Conservation (phyloP, 169 alveolate genomes). For the Plasmodium malariae region DNA sequence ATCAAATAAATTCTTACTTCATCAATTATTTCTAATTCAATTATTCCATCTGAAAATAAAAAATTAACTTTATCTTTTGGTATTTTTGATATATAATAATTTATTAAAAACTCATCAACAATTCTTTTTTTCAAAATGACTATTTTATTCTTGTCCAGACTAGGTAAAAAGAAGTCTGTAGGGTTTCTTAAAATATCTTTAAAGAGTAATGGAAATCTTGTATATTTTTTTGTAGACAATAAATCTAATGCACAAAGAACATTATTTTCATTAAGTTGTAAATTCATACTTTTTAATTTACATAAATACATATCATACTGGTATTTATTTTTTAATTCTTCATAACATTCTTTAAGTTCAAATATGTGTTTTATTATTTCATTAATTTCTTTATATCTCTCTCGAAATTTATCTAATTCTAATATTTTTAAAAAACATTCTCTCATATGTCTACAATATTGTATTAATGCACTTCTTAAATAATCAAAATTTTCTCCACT, state of each 20-base stretch:
- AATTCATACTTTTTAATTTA: constrained; percentile 24
- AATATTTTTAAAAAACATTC: constrained; percentile 53
- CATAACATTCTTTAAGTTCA: constrained; percentile 21
- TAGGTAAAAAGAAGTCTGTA: constrained; percentile 18
- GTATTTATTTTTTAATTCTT: constrained; percentile 48
- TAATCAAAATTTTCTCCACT: constrained; percentile 28
- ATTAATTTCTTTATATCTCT: constrained; percentile 24
- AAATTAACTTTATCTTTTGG: constrained; percentile 66
- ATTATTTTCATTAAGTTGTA: constrained; percentile 45
- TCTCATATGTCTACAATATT: constrained; percentile 69
- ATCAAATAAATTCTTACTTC: constrained; percentile 41
- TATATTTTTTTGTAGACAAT: constrained; percentile 40
- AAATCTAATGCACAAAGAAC: constrained; percentile 38
- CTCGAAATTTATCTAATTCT: constrained; percentile 21
- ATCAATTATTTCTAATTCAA: constrained; percentile 44
- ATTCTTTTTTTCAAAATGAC: constrained; percentile 42
- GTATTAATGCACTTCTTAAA: constrained; percentile 62
- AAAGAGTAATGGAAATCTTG: constrained; percentile 44
- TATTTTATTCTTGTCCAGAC: constrained; percentile 10
- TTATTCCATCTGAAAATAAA: constrained; percentile 31
- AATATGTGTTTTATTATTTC: constrained; percentile 25
- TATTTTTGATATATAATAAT: constrained; percentile 44
- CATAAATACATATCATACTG: constrained; percentile 44
- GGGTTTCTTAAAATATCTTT: constrained; percentile 26
- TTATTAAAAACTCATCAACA: constrained; percentile 47